Evolutionary conservation across 495 filamentous ascomycete genomes (phyloP), one percentile per base, ranked within the genome.

Genomic region (Penicillium paxilli): DNA sequence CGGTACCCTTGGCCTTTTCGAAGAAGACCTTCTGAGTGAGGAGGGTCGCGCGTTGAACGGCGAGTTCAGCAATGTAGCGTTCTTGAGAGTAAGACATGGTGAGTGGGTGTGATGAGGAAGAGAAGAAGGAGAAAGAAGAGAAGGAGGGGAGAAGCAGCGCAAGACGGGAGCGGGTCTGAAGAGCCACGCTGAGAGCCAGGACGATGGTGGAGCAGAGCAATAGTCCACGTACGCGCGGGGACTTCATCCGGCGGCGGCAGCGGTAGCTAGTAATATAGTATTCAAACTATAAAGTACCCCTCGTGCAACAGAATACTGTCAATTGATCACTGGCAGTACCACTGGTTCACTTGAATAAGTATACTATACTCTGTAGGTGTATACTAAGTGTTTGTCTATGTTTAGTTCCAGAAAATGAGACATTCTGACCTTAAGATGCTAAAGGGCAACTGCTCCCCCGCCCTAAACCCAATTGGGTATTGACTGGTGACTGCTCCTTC

Each of bases 11-110:
- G 59, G 91, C 86, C 66, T 87, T 90, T 51, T 90, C 86, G 74
- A 89, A 85, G 82, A 95, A 98, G 70, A 98, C 92, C 57, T 84
- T 85, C 77, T 96, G 91, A 49, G 94, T 98, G 52, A 98, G 85
- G 57, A 92, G 75, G 23, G 86, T 79, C 17, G 94, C 94, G 50
- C 95, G 85, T 73, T 96, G 92, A 44, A 98, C 91, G 52, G 95
- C 92, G 20, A 98, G 85, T 69, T 92, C 86, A 55, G 94, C 93
- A 47, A 95, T 82, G 60, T 86, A 79, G 56, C 92, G 87, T 77
- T 98, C 93, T 55, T 86, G 83, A 54, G 82, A 75, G 79, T 96
- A 96, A 41, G 76, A 65, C 71, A 82, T 80, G 52, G 47, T 72
- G 56, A 64, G 49, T 49, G 60, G 26, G 52, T 70, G 64, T 59